These are phyloP conservation scores for Phylloporus arenicola DNA, from an alignment of 768 basidiomycete genomes.

Conservation along the genomic window DNA sequence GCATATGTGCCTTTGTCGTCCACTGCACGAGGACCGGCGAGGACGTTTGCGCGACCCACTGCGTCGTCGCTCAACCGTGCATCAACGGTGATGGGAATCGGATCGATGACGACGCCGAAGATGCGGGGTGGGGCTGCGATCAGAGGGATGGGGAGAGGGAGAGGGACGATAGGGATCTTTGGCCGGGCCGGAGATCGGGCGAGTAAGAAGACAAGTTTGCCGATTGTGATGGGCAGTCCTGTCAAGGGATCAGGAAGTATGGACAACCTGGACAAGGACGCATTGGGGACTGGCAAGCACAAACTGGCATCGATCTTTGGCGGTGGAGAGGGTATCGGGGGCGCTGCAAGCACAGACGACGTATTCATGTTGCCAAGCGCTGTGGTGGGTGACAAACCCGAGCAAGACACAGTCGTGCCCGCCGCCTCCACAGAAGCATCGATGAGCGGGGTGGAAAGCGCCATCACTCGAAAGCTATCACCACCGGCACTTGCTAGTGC, in stretches of 20 bases:
- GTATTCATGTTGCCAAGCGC: slow-evolving; percentile 5
- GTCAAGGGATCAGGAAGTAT: slow-evolving; percentile 33
- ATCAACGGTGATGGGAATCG: slow-evolving; percentile 11
- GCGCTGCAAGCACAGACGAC: slow-evolving; percentile 1
- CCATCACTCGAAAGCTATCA: slow-evolving; percentile 13
- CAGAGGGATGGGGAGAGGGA: slow-evolving; percentile 4
- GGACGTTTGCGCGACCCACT: slow-evolving; percentile 26
- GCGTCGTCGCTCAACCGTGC: slow-evolving; percentile 28
- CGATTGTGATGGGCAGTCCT: slow-evolving; percentile 42
- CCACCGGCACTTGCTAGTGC: slow-evolving; percentile 1
- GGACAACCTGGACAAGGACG: background rate
- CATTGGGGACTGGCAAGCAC: background rate
- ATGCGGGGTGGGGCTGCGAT: background rate
- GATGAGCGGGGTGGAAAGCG: background rate
- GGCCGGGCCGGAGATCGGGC: slow-evolving; percentile 25
- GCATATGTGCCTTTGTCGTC: slow-evolving; percentile 7
- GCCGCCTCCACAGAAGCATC: slow-evolving; percentile 8
- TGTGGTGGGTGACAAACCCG: background rate
- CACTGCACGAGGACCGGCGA: background rate
- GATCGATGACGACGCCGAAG: slow-evolving; percentile 1
- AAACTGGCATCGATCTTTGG: background rate
- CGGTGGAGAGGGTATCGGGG: background rate
- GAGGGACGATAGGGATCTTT: slow-evolving; percentile 18
- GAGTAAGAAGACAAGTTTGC: slow-evolving; percentile 42
- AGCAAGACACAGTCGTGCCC: slow-evolving; percentile 4